phyloP scores from a whole-genome alignment of 2,329 filamentous ascomycete genomes.

The Zymoseptoria passerinii region DNA sequence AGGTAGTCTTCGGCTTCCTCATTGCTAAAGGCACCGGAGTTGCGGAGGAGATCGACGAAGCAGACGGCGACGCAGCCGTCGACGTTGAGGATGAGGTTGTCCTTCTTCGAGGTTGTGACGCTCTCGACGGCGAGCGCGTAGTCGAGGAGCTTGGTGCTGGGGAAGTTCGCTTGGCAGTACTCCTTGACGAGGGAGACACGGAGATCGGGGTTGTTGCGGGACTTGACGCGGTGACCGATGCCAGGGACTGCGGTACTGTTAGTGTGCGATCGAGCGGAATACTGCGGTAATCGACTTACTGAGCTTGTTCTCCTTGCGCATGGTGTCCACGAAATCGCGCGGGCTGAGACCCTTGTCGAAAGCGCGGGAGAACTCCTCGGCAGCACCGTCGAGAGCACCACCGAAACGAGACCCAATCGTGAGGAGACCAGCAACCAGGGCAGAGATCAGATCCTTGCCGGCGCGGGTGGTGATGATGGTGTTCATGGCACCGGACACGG shows the following conservation, averaged over 20 bases:
- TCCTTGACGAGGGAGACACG: constrained; percentile 99
- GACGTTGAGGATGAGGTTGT: constrained; percentile 99
- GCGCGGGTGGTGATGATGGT: constrained; percentile 99
- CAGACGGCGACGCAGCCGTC: constrained; percentile 97
- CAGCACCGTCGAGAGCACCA: constrained; percentile 94
- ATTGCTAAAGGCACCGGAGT: constrained; percentile 90
- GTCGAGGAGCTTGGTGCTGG: constrained; percentile 94
- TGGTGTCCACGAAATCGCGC: constrained; percentile 96
- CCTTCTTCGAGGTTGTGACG: constrained; percentile 99
- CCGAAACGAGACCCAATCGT: constrained; percentile 98
- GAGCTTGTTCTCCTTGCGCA: constrained; percentile 99
- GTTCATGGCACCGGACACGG: constrained; percentile 99
- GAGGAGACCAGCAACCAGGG: constrained; percentile 89
- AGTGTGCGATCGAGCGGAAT: constrained; percentile 14
- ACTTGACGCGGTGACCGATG: constrained; percentile 99
- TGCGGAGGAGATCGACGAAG: constrained; percentile 95
- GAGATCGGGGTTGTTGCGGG: constrained; percentile 98
- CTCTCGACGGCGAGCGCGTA: constrained; percentile 97
- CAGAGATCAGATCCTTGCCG: constrained; percentile 95
- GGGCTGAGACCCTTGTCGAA: constrained; percentile 97
- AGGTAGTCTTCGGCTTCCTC: constrained; percentile 99
- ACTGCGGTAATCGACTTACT: constrained; percentile 44
- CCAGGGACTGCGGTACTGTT: constrained; percentile 60
- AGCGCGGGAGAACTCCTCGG: constrained; percentile 96
- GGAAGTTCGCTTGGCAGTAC: constrained; percentile 96